Evolutionary conservation across 2,329 filamentous ascomycete species (phyloP), one percentile per base, ranked within the genome.

Genomic region (Rhynchosporium secalis): DNA sequence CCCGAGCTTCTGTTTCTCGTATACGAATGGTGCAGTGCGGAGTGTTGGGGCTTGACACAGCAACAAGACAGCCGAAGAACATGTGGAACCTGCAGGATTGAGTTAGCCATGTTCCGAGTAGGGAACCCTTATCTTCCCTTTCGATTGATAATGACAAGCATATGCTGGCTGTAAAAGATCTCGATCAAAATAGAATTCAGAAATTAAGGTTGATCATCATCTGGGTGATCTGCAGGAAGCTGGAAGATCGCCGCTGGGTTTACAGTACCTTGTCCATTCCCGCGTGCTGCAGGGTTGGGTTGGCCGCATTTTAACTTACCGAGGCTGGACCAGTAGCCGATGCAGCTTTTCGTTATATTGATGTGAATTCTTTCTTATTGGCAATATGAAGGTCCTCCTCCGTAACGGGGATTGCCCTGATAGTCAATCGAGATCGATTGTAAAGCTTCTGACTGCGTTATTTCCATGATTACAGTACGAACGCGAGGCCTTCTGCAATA

Each of bases 191-290:
- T n/a, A 15, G 26, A 46, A 46, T 46, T 8, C n/a, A 28, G 20
- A 28, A 46, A 20, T 20, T 5, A 43, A 46, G 43, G 15, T 10
- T 46, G 43, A 20, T 46, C 43, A 26, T 20, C 43, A 46, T 46
- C 48, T 54, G 31, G 49, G 49, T 31, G 49, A 54, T n/a, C 40
- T 54, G 33, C 49, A 54, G 49, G 49, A 54, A 52, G n/a, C 36
- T 33, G 49, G 33, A 54, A 28, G 36, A 54, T 41, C 49, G 49
- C 36, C 49, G 33, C 26, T 10, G 33, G 40, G 49, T 33, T n/a
- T 54, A n/a, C n/a, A n/a, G n/a, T n/a, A 54, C 49, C 49, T 4
- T 54, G 49, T 41, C n/a, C 26, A 9, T 12, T 12, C 49, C 38
- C 49, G 40, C 49, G 49, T 54, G 49, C 36, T 40, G 33, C 33